phyloP scores from a whole-genome alignment of 495 filamentous ascomycete species.

The Aspergillus nanangensis region DNA sequence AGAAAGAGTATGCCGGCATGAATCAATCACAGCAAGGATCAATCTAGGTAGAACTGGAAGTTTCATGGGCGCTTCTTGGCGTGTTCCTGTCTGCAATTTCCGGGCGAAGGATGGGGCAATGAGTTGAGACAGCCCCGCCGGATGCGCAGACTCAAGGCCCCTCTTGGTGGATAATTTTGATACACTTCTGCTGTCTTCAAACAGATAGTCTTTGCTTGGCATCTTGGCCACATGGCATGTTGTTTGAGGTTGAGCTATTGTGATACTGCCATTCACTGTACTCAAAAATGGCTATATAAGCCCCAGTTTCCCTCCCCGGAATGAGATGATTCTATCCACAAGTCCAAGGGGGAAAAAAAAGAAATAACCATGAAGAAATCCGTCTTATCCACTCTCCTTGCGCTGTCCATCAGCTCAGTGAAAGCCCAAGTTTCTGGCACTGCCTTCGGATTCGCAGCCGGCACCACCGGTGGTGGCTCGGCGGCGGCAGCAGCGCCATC shows the following conservation, averaged over 20 bases:
- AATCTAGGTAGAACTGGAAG: background rate
- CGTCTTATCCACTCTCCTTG: background rate
- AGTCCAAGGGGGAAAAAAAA: background rate
- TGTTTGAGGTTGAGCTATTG: no score
- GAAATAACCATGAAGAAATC: background rate
- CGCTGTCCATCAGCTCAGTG: background rate
- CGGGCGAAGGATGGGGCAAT: background rate
- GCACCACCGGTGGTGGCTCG: slow-evolving; percentile 13
- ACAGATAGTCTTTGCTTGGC: no score
- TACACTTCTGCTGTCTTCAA: no score
- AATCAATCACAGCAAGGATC: no score
- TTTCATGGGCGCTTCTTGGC: background rate
- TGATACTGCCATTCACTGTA: no score
- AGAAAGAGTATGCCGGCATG: no score
- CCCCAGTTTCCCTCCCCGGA: background rate
- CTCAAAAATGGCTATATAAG: background rate
- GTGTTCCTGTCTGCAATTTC: background rate
- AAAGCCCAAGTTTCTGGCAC: slow-evolving; percentile 5
- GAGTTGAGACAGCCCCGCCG: background rate
- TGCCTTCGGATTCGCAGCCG: slow-evolving; percentile 12
- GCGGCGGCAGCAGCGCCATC: slow-evolving; percentile 9
- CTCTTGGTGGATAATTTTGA: background rate
- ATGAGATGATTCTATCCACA: background rate
- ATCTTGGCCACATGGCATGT: no score
- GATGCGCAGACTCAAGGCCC: no score